Conservation (phyloP, 192 early-diverging fungal species). For the Podila epicladia region DNA sequence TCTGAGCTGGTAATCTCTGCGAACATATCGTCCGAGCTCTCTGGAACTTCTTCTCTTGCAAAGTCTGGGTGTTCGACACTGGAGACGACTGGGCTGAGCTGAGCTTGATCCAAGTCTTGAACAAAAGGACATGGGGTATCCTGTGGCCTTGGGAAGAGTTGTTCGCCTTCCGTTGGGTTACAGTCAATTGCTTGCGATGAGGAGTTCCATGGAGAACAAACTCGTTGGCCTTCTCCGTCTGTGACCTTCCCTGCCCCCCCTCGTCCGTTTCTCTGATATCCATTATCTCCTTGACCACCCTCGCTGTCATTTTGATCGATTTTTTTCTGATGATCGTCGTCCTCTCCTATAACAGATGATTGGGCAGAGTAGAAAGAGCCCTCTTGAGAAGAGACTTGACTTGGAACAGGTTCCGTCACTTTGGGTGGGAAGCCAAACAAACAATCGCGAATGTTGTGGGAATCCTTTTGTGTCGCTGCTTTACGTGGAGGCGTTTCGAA, state of each 20-base stretch:
- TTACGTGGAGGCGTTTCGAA: conserved; percentile 40
- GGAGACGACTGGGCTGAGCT: not conserved
- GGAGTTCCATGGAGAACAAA: too few species aligned
- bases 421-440: too few species aligned
- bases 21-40: conserved; percentile 22
- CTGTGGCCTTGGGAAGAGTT: too few species aligned
- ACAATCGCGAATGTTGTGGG: not conserved
- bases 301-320: not conserved
- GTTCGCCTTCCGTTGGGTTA: too few species aligned
- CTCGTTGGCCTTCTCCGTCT: too few species aligned
- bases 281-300: not conserved
- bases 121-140: too few species aligned
- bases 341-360: conserved; percentile 7
- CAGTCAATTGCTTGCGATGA: too few species aligned
- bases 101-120: too few species aligned
- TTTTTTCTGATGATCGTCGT: not conserved
- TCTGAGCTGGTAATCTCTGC: conserved; percentile 16
- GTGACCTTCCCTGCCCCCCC: not conserved
- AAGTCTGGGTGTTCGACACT: not conserved
- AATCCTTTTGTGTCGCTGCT: not conserved
- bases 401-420: conserved; percentile 1
- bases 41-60: conserved; percentile 13
- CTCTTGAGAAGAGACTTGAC: conserved; percentile 21
- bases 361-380: conserved; percentile 27
- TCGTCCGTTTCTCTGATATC: not conserved